Percentiles rank a stretch among this genome's conserved stretches.
Conservation (phyloP, 2,329 filamentous ascomycete species). For the Ascosphaera aggregata region DNA sequence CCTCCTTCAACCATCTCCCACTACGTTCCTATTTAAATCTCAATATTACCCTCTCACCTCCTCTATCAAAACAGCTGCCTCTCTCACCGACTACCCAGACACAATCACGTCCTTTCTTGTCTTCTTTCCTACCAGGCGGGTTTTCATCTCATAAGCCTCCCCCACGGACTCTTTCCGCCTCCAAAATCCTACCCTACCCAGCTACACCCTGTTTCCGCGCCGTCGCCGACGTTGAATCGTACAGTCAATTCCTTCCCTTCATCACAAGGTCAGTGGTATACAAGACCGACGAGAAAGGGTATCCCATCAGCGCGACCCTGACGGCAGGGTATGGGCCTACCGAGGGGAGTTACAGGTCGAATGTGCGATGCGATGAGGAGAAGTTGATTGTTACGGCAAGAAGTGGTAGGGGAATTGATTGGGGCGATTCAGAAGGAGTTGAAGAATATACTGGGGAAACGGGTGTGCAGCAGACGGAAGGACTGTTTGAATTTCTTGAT, state of each 20-base stretch:
- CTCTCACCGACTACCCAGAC: neutral
- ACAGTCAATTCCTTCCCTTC: slow-evolving; percentile 78
- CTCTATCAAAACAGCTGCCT: neutral
- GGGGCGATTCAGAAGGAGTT: slow-evolving; percentile 25
- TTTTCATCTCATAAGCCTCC: slow-evolving; percentile 15
- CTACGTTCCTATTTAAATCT: too few relatives aligned
- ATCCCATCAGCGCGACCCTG: slow-evolving; percentile 52
- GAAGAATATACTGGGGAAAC: slow-evolving; percentile 45
- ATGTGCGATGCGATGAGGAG: slow-evolving; percentile 53
- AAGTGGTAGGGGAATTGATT: slow-evolving; percentile 16
- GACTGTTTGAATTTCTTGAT: slow-evolving; percentile 22
- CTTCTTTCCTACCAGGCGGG: neutral
- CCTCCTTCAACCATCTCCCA: neutral
- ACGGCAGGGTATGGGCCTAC: slow-evolving; percentile 69
- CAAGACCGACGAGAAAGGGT: slow-evolving; percentile 33
- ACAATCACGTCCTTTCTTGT: neutral
- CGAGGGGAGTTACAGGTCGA: slow-evolving; percentile 61
- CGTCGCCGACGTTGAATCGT: slow-evolving; percentile 71
- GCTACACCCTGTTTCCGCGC: slow-evolving; percentile 50
- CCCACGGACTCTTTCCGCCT: slow-evolving; percentile 46
- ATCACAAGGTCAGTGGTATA: slow-evolving; percentile 60
- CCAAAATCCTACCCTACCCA: slow-evolving; percentile 54
- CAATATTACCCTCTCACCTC: neutral
- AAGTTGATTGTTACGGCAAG: slow-evolving; percentile 46
- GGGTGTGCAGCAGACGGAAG: slow-evolving; percentile 40